Evolutionary conservation across 1,284 basidiomycete species (phyloP).

Genomic region (Pseudozyma sp.): DNA sequence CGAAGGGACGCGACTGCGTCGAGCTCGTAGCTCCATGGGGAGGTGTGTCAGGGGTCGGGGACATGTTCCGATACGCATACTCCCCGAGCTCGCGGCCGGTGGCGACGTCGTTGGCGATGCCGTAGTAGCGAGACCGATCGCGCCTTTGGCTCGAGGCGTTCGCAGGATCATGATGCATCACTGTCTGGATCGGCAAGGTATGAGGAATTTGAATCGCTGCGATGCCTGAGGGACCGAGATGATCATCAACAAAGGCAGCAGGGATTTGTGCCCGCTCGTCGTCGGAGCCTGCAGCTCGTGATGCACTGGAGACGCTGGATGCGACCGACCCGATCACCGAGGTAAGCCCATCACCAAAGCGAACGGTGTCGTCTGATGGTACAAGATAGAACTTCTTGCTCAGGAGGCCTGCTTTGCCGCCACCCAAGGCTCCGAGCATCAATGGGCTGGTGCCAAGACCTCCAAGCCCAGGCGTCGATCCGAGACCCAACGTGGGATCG

Average conservation of each 20-base stretch:
- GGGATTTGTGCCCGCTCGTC: conserved; percentile 10
- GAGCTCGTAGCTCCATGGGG: background rate
- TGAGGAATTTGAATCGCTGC: conserved; percentile 42
- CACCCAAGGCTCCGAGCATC: conserved; percentile 30
- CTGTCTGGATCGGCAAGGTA: conserved; percentile 31
- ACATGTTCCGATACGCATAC: conserved; percentile 21
- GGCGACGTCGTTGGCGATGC: conserved; percentile 53
- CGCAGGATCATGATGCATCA: conserved; percentile 22
- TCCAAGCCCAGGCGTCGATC: conserved; percentile 26
- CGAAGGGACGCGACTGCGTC: conserved; percentile 7
- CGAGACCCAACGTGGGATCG: conserved; percentile 14
- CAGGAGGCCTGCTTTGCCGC: conserved; percentile 36
- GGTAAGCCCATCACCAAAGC: conserved; percentile 79
- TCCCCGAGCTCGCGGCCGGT: conserved; percentile 55
- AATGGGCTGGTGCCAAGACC: conserved; percentile 46
- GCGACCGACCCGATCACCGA: conserved; percentile 60
- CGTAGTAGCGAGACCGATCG: conserved; percentile 46
- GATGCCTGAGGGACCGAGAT: conserved; percentile 33
- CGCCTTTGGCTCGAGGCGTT: conserved; percentile 13
- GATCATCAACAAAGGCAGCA: conserved; percentile 19
- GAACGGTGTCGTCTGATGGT: conserved; percentile 79
- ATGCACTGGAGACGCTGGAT: background rate
- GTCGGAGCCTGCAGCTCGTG: conserved; percentile 9
- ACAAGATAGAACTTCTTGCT: conserved; percentile 76
- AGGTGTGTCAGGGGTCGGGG: conserved; percentile 1